These are phyloP conservation scores for Fusarium sarcochroum DNA, from an alignment of 2,329 filamentous ascomycete genomes.

Conservation along the genomic window DNA sequence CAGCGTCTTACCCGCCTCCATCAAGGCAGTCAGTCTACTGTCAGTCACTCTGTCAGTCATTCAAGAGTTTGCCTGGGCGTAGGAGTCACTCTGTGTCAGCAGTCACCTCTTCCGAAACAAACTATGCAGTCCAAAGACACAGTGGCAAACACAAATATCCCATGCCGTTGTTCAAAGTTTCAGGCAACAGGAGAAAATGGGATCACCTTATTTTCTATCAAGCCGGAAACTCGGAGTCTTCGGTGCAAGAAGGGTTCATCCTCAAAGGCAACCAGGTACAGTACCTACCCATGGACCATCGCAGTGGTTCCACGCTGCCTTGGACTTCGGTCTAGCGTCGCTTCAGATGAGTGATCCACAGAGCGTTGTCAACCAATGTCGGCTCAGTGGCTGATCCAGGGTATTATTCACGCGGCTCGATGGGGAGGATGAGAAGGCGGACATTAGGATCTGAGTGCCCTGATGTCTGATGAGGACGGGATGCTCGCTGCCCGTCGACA, in stretches of 20 bases:
- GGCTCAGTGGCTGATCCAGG: constrained; percentile 37
- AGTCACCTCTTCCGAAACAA: neutral
- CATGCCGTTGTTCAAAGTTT: neutral
- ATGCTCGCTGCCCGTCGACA: constrained; percentile 10
- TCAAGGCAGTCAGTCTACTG: constrained; percentile 3
- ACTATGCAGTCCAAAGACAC: neutral
- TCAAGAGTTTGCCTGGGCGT: neutral
- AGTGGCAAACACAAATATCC: constrained; percentile 2
- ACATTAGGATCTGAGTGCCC: constrained; percentile 34
- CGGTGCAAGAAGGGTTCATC: constrained; percentile 37
- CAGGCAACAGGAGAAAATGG: neutral
- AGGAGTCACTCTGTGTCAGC: constrained; percentile 8
- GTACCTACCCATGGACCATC: constrained; percentile 15
- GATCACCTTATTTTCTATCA: neutral
- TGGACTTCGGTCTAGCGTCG: constrained; percentile 31
- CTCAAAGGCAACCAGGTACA: constrained; percentile 16
- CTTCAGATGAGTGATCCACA: constrained; percentile 36
- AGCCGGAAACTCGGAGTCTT: constrained; percentile 30
- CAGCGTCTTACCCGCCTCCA: constrained; percentile 22
- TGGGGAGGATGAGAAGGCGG: constrained; percentile 31
- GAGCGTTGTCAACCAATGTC: constrained; percentile 30
- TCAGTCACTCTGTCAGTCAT: constrained; percentile 8
- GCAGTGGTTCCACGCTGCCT: constrained; percentile 39
- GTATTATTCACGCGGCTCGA: constrained; percentile 33
- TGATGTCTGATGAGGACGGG: constrained; percentile 26